These are phyloP conservation scores for Sinapis alba DNA, from an alignment of 441 rosid species.

Conservation along the genomic window DNA sequence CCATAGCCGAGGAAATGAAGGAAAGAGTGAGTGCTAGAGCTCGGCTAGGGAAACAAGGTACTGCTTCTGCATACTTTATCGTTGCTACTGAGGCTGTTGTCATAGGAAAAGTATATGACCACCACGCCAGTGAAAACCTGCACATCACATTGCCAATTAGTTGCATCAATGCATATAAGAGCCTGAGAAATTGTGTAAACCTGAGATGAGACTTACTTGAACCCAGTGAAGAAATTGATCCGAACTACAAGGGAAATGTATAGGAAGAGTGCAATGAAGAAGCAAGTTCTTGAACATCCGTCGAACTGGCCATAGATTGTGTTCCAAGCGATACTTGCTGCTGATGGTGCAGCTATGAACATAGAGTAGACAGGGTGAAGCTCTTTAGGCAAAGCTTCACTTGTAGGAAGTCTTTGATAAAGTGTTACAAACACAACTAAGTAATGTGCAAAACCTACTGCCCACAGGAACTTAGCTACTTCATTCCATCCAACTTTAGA, in stretches of 20 bases:
- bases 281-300: conserved; percentile 78
- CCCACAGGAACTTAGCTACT: conserved; percentile 84
- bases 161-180: not conserved
- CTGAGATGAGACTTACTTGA: conserved; percentile 49
- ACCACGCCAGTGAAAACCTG: conserved; percentile 93
- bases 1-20: conserved; percentile 80
- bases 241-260: conserved; percentile 70
- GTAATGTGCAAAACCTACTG: conserved; percentile 87
- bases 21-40: conserved; percentile 72
- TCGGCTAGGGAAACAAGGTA: conserved; percentile 58
- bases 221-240: conserved; percentile 90
- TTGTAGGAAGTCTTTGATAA: conserved; percentile 84
- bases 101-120: conserved; percentile 96
- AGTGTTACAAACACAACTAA: conserved; percentile 82
- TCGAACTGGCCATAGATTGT: conserved; percentile 76
- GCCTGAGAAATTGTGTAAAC: not conserved
- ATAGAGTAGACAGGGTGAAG: conserved; percentile 90
- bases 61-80: conserved; percentile 81
- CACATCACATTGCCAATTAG: conserved; percentile 8
- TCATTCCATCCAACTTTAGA: conserved; percentile 80
- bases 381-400: conserved; percentile 87
- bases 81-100: conserved; percentile 85
- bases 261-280: conserved; percentile 82
- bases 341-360: conserved; percentile 98
- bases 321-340: conserved; percentile 90